These are phyloP conservation scores for Trypanosoma boissoni DNA, from an alignment of 208 protist species.

Conservation along the genomic window DNA sequence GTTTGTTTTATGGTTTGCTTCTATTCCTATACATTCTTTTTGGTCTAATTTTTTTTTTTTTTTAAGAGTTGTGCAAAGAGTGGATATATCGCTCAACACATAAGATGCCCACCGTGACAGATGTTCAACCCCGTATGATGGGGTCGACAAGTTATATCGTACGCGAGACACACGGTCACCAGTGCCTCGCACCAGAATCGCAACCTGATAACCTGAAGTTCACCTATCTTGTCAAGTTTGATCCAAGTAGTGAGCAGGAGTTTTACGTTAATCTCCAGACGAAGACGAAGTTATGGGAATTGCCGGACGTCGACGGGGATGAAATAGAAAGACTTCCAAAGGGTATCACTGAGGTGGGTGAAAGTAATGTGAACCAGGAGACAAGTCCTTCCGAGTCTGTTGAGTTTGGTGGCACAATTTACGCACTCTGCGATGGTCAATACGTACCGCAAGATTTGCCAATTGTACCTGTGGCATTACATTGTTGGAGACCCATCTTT, in stretches of 20 bases:
- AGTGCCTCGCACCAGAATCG: slow-evolving; percentile 21
- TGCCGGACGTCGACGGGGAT: slow-evolving; percentile 17
- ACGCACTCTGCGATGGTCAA: slow-evolving; percentile 6
- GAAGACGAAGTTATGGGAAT: slow-evolving; percentile 17
- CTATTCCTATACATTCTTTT: slow-evolving; percentile 1
- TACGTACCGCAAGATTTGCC: slow-evolving; percentile 16
- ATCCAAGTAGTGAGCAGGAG: slow-evolving; percentile 18
- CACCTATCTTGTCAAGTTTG: slow-evolving; percentile 19
- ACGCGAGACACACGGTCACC: slow-evolving; percentile 15
- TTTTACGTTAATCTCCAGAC: slow-evolving; percentile 25
- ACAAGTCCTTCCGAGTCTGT: neutral
- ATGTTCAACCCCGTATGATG: slow-evolving; percentile 8
- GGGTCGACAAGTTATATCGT: slow-evolving; percentile 24
- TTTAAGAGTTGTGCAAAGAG: slow-evolving; percentile 5
- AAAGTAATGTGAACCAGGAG: neutral
- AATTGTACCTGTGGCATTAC: slow-evolving; percentile 9
- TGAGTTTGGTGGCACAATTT: slow-evolving; percentile 1
- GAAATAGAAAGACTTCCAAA: neutral
- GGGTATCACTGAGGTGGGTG: neutral
- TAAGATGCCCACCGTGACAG: slow-evolving; percentile 16
- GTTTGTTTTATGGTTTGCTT: no score
- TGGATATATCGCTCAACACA: neutral
- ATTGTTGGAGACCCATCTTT: slow-evolving; percentile 20
- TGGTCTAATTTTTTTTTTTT: slow-evolving; percentile 7
- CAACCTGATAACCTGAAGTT: slow-evolving; percentile 14